phyloP scores from a whole-genome alignment of 2,329 filamentous ascomycete species.

The Xylaria sp. region DNA sequence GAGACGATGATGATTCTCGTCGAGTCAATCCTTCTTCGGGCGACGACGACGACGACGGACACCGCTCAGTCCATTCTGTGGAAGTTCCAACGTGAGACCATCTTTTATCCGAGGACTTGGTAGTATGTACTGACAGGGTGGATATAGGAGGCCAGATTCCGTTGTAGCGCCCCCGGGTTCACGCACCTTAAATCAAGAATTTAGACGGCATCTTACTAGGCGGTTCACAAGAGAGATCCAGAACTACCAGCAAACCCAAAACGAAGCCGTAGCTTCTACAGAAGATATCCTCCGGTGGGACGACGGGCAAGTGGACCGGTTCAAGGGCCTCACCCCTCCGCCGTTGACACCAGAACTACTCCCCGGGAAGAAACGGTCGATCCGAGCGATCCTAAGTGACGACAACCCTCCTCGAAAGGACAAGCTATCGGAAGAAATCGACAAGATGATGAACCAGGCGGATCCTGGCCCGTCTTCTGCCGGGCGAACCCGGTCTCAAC shows the following conservation, averaged over 20 bases:
- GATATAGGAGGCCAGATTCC: background rate
- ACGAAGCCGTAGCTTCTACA: background rate
- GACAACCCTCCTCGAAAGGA: constrained; percentile 33
- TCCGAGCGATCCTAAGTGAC: constrained; percentile 29
- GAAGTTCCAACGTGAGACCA: background rate
- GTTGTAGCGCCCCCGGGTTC: background rate
- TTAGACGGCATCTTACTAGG: constrained; percentile 10
- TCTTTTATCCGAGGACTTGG: background rate
- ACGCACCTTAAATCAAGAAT: constrained; percentile 12
- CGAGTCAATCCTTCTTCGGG: background rate
- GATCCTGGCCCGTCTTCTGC: background rate
- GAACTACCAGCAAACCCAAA: background rate
- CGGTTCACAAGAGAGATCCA: constrained; percentile 10
- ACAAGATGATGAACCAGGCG: constrained; percentile 20
- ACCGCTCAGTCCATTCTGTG: background rate
- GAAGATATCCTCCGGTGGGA: constrained; percentile 13
- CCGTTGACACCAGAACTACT: constrained; percentile 21
- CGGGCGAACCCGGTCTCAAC: background rate
- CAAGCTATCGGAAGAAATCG: constrained; percentile 35
- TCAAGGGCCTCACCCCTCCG: constrained; percentile 26
- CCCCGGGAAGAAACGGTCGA: constrained; percentile 28
- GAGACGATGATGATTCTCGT: background rate
- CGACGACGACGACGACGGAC: background rate
- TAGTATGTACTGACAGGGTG: background rate
- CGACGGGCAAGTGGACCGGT: constrained; percentile 11